These are phyloP conservation scores for Camellia lanceoleosa DNA, from an alignment of 148 eudicot genomes.

Conservation along the genomic window DNA sequence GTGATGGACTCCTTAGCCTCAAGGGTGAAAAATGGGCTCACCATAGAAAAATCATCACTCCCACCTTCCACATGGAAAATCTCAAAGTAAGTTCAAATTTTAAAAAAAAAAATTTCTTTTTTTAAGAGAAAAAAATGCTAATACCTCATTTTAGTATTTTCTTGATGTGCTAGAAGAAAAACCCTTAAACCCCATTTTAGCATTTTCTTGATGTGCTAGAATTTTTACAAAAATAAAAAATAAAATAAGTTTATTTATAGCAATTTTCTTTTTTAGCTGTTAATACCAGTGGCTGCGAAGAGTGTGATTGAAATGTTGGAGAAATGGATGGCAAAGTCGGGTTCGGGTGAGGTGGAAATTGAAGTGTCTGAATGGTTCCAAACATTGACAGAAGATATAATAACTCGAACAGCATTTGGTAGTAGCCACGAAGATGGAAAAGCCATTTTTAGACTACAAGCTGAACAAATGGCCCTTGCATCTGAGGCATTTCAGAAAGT, in stretches of 20 bases:
- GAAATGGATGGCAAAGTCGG: conserved; percentile 41
- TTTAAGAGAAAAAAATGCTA: no score
- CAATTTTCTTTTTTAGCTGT: conserved; percentile 32
- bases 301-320: conserved; percentile 64
- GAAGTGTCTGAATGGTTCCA: conserved; percentile 86
- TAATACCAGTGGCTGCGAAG: conserved; percentile 64
- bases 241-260: neutral
- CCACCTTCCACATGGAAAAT: conserved; percentile 89
- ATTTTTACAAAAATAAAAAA: no score
- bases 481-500: conserved; percentile 80
- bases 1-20: conserved; percentile 81
- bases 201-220: no score
- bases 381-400: conserved; percentile 66
- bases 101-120: neutral
- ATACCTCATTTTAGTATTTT: no score
- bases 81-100: conserved; percentile 55
- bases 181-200: no score
- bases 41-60: conserved; percentile 88
- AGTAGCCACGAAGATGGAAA: conserved; percentile 80
- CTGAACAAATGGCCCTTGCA: conserved; percentile 69
- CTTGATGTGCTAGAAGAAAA: no score
- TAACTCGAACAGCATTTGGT: conserved; percentile 75
- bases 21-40: conserved; percentile 99
- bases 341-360: conserved; percentile 53
- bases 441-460: conserved; percentile 68